A percentile compares a stretch with the other conserved stretches of the same genome.
Conservation (phyloP, 305 asterid species). For the Fraxinus platypoda region DNA sequence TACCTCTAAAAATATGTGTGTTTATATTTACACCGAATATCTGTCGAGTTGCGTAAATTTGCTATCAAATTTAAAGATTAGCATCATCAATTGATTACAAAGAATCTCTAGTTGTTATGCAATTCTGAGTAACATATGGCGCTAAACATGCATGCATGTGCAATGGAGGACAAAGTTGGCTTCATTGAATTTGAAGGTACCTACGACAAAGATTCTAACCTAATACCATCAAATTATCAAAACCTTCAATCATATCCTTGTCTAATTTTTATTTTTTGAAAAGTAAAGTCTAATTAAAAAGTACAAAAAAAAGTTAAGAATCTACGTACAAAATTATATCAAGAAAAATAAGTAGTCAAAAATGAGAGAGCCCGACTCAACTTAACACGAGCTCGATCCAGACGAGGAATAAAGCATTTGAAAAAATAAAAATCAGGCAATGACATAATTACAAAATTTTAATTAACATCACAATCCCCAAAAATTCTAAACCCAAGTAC, state of each 20-base stretch:
- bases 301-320: too few relatives aligned
- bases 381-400: not conserved
- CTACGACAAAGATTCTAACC: constrained; percentile 49
- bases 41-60: not conserved
- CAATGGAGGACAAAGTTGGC: constrained; percentile 36
- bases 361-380: not conserved
- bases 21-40: not conserved
- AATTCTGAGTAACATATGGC: constrained; percentile 2
- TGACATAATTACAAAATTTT: constrained; percentile 1
- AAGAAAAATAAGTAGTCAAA: constrained; percentile 23
- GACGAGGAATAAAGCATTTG: not conserved
- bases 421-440: too few relatives aligned
- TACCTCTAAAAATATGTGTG: not conserved
- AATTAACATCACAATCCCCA: constrained; percentile 46
- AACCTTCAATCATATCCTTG: not conserved
- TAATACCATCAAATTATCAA: not conserved
- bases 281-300: not conserved
- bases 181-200: constrained; percentile 28
- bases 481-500: constrained; percentile 48
- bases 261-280: not conserved
- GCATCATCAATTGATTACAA: not conserved
- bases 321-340: too few relatives aligned
- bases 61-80: too few relatives aligned
- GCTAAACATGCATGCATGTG: constrained; percentile 40
- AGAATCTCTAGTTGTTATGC: not conserved